Base-by-base conservation (phyloP, 169 alveolate genomes). In the Eimeria tenella region DNA sequence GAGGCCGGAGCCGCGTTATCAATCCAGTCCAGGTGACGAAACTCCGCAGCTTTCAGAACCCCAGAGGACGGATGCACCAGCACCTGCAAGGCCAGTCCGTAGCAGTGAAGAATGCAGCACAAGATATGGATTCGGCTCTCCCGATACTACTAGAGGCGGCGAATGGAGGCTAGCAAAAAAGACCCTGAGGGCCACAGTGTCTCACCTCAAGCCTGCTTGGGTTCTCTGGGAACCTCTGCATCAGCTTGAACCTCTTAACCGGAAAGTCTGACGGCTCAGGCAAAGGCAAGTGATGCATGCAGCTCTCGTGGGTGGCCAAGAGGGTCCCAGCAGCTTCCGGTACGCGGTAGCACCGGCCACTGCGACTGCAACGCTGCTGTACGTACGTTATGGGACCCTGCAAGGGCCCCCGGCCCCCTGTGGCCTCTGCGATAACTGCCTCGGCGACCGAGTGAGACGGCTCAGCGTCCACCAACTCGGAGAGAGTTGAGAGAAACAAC, bases 241-340 rank as follows among this genome's bases (percentile, higher is more conserved):
- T 97, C 62, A 98, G 95, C 92, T 96, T 96, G 62, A 96, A 95
- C 31, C 99, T 95, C 87, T 97, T 86, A 63, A 97, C 88, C 4
- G 99, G 99, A 53, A 96, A 90, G 88, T 98, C 99, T 70, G 97
- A 96, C 15, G 99, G 99, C 79, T 98, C 99, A 5, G 99, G 99
- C 4, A 97, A 97, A 17, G 98, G 97, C 75, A 98, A 95, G 90
- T 98, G 99, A 31, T 97, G 96, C 50, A 95, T 79, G 93, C 99
- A 98, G 25, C 25, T 11, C 25, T 84, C 86, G 50, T 93, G 95
- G n/a, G 94, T 93, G 6, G 89, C 89, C 17, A 73, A 62, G 63
- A 83, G 55, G 3, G 95, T 93, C 81, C 55, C 55, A 9, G 77
- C 49, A 3, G 53, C 90, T 56, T 55, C 90, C 9, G 73, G 56